Evolutionary conservation across 768 basidiomycete species (phyloP).

Genomic region (Termitomyces sp.): DNA sequence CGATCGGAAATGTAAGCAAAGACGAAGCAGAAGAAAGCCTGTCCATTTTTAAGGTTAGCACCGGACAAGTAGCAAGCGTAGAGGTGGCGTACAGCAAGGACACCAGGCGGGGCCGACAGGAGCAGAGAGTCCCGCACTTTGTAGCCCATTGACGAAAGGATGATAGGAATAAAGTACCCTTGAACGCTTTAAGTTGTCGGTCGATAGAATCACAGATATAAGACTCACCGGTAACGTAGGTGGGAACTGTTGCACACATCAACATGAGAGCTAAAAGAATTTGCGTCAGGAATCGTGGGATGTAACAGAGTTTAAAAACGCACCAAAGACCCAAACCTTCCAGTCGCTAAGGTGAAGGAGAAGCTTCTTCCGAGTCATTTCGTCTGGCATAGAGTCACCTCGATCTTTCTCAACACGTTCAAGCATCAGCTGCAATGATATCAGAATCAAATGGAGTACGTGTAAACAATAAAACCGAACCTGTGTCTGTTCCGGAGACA

Average conservation of each 20-base stretch:
- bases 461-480: constrained; percentile 5
- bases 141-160: constrained; percentile 30
- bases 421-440: constrained; percentile 10
- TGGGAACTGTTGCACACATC: constrained; percentile 29
- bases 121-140: constrained; percentile 20
- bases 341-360: constrained; percentile 30
- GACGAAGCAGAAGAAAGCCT: constrained; percentile 28
- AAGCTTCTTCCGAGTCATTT: constrained; percentile 23
- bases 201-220: neutral
- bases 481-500: constrained; percentile 28
- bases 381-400: constrained; percentile 30
- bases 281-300: neutral
- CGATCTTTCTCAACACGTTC: constrained; percentile 31
- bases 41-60: neutral
- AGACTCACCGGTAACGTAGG: constrained; percentile 25
- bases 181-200: neutral
- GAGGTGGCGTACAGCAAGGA: constrained; percentile 20
- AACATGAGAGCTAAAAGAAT: constrained; percentile 28
- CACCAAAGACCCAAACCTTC: constrained; percentile 30
- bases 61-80: neutral
- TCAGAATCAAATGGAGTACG: neutral
- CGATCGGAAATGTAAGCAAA: constrained; percentile 34
- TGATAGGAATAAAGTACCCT: constrained; percentile 28
- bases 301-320: neutral
- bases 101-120: constrained; percentile 30